These are phyloP conservation scores for Gossypium stocksii DNA, from an alignment of 345 rosid genomes.

Conservation along the genomic window DNA sequence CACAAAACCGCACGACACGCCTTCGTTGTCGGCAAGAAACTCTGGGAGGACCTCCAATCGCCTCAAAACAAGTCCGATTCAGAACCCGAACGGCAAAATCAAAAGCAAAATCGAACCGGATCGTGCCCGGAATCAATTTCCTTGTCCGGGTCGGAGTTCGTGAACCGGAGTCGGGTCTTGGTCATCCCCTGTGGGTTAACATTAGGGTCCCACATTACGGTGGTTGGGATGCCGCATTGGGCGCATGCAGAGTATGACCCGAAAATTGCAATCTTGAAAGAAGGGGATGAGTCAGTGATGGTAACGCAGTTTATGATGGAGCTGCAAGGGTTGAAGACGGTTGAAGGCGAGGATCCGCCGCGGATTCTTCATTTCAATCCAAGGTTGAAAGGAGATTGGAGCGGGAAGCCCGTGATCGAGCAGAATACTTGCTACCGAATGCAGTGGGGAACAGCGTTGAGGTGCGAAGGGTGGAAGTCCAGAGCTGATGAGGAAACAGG, in stretches of 20 bases:
- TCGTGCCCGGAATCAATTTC: slow-evolving; percentile 55
- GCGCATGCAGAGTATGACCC: slow-evolving; percentile 59
- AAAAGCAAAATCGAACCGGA: slow-evolving; percentile 25
- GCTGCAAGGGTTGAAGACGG: slow-evolving; percentile 57
- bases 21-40: slow-evolving; percentile 53
- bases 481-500: slow-evolving; percentile 71
- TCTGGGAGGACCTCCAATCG: slow-evolving; percentile 49
- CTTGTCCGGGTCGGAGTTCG: slow-evolving; percentile 47
- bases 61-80: slow-evolving; percentile 18
- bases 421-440: slow-evolving; percentile 67
- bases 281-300: slow-evolving; percentile 47
- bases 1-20: slow-evolving; percentile 53
- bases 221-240: slow-evolving; percentile 56
- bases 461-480: slow-evolving; percentile 77
- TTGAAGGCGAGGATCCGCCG: slow-evolving; percentile 69
- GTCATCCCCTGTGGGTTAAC: slow-evolving; percentile 63
- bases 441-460: slow-evolving; percentile 69
- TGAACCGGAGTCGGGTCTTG: slow-evolving; percentile 38
- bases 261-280: slow-evolving; percentile 35
- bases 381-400: slow-evolving; percentile 71
- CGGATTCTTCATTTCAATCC: slow-evolving; percentile 70
- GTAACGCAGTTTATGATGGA: slow-evolving; percentile 86
- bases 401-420: slow-evolving; percentile 62
- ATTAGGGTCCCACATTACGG: slow-evolving; percentile 54
- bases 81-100: slow-evolving; percentile 5